phyloP scores from a whole-genome alignment of 345 rosid species.

The Acer negundo region DNA sequence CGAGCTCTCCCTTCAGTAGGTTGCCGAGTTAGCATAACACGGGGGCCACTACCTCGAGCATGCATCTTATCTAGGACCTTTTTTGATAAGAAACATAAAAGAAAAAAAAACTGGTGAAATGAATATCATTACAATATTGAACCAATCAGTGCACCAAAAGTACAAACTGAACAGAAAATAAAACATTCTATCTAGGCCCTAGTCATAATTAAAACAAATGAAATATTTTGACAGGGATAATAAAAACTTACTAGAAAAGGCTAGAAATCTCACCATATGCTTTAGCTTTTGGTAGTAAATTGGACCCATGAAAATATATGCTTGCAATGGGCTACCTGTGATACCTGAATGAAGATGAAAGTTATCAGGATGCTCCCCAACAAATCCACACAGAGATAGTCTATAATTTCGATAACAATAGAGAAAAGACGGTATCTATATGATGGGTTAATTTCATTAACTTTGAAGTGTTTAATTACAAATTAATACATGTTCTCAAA shows the following conservation, averaged over 20 bases:
- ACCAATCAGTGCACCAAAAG: background rate
- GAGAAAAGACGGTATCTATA: background rate
- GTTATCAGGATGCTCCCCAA: constrained; percentile 23
- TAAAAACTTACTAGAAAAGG: background rate
- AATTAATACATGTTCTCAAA: background rate
- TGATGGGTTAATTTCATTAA: background rate
- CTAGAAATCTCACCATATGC: constrained; percentile 74
- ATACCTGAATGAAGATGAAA: constrained; percentile 55
- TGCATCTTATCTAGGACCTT: constrained; percentile 95
- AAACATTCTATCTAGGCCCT: constrained; percentile 14
- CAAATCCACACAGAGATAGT: background rate
- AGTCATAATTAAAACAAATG: background rate
- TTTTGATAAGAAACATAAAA: constrained; percentile 2
- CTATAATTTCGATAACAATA: background rate
- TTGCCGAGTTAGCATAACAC: constrained; percentile 86
- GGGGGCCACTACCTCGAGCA: constrained; percentile 95
- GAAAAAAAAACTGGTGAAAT: background rate
- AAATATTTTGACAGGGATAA: background rate
- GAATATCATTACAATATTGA: background rate
- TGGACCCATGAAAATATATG: constrained; percentile 97
- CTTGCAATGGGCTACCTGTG: constrained; percentile 82
- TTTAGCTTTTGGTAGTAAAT: constrained; percentile 96
- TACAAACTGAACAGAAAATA: background rate
- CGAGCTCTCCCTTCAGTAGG: constrained; percentile 97
- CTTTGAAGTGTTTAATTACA: background rate